Base-by-base conservation (phyloP, 73 alveolate species). In the Paramecium octaurelia region DNA sequence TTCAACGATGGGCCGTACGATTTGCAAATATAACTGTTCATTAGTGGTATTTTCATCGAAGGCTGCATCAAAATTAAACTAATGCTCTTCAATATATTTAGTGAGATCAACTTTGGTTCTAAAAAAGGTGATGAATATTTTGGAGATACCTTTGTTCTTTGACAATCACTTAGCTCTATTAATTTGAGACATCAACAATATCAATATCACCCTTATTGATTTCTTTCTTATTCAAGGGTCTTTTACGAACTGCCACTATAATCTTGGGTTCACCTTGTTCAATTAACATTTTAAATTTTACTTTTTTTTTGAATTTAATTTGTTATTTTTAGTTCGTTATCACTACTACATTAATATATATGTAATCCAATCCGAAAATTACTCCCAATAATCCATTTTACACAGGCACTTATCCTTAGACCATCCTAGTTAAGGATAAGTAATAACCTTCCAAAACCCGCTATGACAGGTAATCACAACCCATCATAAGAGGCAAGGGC, bases 141-240 rank as follows among this genome's bases (percentile, higher is more conserved):
- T 1, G 14, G 36, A 58, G 93, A 87, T 95, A 97, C 96, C 98
- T 99, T 86, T 95, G 93, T 86, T 98, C 99, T 96, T 98, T 97
- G 58, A 99, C 99, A 29, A 98, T 96, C 71, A 99, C 98, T 24
- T 92, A 83, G 5, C 92, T 93, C 34, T 96, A 94, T 89, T 96
- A 86, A 83, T 73, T 73, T 12, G 87, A 36, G n/a, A 92, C 96
- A 8, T 97, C 99, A 7, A 98, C 95, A 50, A 98, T 97, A 90
- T 98, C 99, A 14, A 92, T 92, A 48, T 98, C 99, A 46, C 96
- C 96, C 85, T 94, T 93, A 76, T 93, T 92, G 76, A 50, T 75
- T 92, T 99, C 99, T 95, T 98, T 99, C 92, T 95, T 92, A 92
- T 97, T 98, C 95, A 98, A 94, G 50, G 99, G 99, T 58, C 99